A percentile compares a stretch with the other conserved stretches of the same genome.
These are phyloP conservation scores for Salix purpurea DNA, from an alignment of 345 rosid species.

Conservation along the genomic window DNA sequence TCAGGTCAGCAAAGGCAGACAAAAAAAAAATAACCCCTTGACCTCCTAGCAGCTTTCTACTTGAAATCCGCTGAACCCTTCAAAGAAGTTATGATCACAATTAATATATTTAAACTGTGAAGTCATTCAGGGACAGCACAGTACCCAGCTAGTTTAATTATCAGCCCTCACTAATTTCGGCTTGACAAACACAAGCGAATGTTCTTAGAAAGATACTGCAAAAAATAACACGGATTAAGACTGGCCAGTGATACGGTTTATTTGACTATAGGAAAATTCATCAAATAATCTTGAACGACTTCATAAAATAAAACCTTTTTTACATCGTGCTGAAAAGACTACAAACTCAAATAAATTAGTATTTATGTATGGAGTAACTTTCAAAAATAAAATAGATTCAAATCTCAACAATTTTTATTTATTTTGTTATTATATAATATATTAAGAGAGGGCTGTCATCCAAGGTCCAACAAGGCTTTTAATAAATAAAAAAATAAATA, in stretches of 20 bases:
- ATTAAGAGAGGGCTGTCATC: no score
- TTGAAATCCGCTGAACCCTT: constrained; percentile 12
- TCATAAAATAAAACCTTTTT: background rate
- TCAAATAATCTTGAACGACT: background rate
- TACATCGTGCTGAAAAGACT: no score
- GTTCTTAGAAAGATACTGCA: background rate
- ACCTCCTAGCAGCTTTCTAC: background rate
- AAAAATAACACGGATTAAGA: no score
- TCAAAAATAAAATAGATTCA: no score
- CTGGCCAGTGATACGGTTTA: background rate
- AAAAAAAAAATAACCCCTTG: background rate
- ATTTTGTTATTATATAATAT: no score
- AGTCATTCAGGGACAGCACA: background rate
- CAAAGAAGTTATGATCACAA: constrained; percentile 9
- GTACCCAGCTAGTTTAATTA: no score
- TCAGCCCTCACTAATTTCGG: background rate
- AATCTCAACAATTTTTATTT: no score
- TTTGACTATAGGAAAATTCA: constrained; percentile 1
- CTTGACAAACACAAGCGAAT: background rate
- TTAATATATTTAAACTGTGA: background rate
- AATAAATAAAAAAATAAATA: no score
- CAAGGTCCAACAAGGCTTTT: no score
- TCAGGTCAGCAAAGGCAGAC: no score
- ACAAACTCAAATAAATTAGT: background rate
- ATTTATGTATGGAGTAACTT: background rate